phyloP scores from a whole-genome alignment of 495 filamentous ascomycete genomes.

The Pyrenula aspistea region DNA sequence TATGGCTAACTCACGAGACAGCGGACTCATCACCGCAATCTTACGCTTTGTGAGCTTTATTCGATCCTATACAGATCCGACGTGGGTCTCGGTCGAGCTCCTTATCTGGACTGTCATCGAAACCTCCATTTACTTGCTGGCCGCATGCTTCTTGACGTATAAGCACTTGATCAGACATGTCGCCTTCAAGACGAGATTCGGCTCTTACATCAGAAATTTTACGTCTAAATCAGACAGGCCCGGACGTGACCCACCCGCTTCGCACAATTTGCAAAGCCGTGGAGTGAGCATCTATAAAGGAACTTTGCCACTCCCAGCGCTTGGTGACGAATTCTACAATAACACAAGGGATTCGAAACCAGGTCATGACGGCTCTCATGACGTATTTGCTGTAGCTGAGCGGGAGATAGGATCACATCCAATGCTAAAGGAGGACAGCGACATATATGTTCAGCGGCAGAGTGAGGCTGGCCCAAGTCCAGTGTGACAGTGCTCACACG shows the following conservation, averaged over 20 bases:
- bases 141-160: slow-evolving; percentile 31
- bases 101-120: slow-evolving; percentile 31
- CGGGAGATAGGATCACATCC: background rate
- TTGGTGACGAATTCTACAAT: background rate
- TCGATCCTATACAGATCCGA: slow-evolving; percentile 10
- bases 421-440: background rate
- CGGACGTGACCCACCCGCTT: background rate
- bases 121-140: slow-evolving; percentile 30
- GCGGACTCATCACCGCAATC: slow-evolving; percentile 23
- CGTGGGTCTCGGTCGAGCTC: slow-evolving; percentile 14
- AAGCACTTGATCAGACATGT: slow-evolving; percentile 18
- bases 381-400: background rate
- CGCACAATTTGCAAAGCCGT: background rate
- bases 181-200: background rate
- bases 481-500: too few relatives aligned
- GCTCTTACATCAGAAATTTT: background rate
- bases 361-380: background rate
- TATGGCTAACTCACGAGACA: slow-evolving; percentile 2
- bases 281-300: background rate
- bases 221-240: background rate
- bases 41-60: slow-evolving; percentile 20
- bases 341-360: background rate
- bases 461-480: background rate
- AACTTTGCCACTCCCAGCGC: background rate
- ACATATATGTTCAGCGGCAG: background rate